Conservation (phyloP, 192 early-diverging fungal genomes). For the Backusella tuberculispora region DNA sequence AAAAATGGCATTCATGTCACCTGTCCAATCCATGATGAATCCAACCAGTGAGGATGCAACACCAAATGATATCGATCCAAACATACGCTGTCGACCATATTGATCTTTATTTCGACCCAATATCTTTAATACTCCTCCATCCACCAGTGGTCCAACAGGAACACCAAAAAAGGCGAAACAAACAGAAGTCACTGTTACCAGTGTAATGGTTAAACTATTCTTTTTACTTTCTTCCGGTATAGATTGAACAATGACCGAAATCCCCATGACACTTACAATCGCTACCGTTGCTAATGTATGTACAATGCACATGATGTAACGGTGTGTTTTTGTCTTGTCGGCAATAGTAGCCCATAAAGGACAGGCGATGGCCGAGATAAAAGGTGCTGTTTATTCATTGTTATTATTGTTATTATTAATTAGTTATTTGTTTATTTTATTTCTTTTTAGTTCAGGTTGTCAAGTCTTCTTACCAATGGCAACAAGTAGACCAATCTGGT, state of each 20-base stretch:
- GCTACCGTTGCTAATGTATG: conserved; percentile 44
- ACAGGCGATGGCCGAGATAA: conserved; percentile 51
- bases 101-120: conserved; percentile 47
- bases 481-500: conserved; percentile 47
- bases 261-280: conserved; percentile 48
- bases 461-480: conserved; percentile 40
- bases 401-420: neutral
- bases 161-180: conserved; percentile 55
- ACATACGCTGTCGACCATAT: conserved; percentile 52
- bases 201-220: conserved; percentile 28
- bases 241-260: conserved; percentile 33
- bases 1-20: conserved; percentile 49
- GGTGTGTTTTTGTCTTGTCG: conserved; percentile 47
- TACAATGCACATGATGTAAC: conserved; percentile 46
- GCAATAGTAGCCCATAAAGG: conserved; percentile 50
- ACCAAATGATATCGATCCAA: conserved; percentile 50
- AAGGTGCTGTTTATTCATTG: conserved; percentile 39
- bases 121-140: conserved; percentile 52
- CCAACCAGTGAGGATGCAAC: conserved; percentile 40
- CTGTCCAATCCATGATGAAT: conserved; percentile 40
- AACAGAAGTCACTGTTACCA: conserved; percentile 41
- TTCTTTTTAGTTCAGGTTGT: neutral
- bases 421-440: neutral
- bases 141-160: conserved; percentile 48
- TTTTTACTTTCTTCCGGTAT: conserved; percentile 25